Percentiles rank a stretch among this genome's conserved stretches.
These are phyloP conservation scores for Fusarium citri DNA, from an alignment of 2,329 filamentous ascomycete species.

Conservation along the genomic window DNA sequence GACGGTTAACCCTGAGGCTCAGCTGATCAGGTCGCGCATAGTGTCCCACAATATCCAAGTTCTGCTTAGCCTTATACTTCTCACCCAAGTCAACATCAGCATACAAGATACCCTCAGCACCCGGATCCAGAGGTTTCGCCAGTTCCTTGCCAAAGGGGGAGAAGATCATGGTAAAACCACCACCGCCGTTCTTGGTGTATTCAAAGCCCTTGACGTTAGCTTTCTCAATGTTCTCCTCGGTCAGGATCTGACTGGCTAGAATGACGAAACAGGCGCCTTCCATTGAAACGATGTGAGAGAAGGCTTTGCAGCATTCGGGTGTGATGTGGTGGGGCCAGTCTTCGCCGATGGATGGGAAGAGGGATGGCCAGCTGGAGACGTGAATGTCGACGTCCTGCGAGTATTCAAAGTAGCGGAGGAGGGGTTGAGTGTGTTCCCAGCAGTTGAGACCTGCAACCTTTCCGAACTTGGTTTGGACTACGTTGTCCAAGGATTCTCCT, in stretches of 20 bases:
- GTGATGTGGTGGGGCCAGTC: slow-evolving; percentile 45
- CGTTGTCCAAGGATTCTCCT: neutral
- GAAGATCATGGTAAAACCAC: slow-evolving; percentile 49
- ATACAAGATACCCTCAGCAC: slow-evolving; percentile 52
- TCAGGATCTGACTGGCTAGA: slow-evolving; percentile 62
- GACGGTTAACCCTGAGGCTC: slow-evolving; percentile 44
- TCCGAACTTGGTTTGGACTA: neutral
- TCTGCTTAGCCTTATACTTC: slow-evolving; percentile 43
- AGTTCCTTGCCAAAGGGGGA: slow-evolving; percentile 48
- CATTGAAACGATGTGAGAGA: slow-evolving; percentile 66
- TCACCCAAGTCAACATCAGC: slow-evolving; percentile 52
- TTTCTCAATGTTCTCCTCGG: slow-evolving; percentile 50
- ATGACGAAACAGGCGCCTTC: slow-evolving; percentile 66
- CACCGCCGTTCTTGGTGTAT: slow-evolving; percentile 36
- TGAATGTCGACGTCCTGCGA: slow-evolving; percentile 19
- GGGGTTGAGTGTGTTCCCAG: slow-evolving; percentile 48
- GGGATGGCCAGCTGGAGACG: slow-evolving; percentile 14
- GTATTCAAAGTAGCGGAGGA: slow-evolving; percentile 19
- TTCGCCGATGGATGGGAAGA: neutral
- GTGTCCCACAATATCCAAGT: slow-evolving; percentile 51
- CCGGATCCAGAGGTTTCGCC: slow-evolving; percentile 41
- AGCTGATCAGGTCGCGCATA: slow-evolving; percentile 54
- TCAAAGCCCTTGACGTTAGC: slow-evolving; percentile 48
- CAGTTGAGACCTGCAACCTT: slow-evolving; percentile 57
- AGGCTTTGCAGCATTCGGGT: slow-evolving; percentile 38